Percentiles rank a stretch among this genome's conserved stretches.
Evolutionary conservation across 139 green algal species (phyloP).

Genomic region (Chlamydomonas sp.): DNA sequence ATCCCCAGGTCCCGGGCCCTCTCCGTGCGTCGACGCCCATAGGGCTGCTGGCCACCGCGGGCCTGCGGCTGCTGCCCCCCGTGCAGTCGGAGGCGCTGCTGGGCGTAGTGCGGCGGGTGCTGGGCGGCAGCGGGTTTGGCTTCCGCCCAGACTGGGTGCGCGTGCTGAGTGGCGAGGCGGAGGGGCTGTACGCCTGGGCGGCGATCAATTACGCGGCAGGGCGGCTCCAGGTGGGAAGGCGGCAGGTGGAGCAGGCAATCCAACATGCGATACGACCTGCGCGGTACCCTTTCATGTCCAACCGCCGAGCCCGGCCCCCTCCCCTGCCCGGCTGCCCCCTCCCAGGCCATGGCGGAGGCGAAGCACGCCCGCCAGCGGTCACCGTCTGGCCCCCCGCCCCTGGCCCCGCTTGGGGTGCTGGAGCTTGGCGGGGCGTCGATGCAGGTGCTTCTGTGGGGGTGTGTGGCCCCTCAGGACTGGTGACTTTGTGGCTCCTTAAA

Average conservation of each 20-base stretch:
- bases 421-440: conserved; percentile 61
- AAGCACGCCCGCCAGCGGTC: neutral
- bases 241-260: neutral
- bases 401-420: conserved; percentile 44
- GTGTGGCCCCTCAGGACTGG: neutral
- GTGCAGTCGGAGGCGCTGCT: conserved; percentile 35
- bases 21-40: conserved; percentile 43
- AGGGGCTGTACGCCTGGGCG: conserved; percentile 64
- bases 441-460: conserved; percentile 29
- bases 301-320: neutral
- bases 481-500: neutral
- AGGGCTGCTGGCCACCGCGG: conserved; percentile 59
- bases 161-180: conserved; percentile 47
- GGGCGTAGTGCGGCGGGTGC: conserved; percentile 2
- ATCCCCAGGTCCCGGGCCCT: conserved; percentile 31
- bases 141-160: conserved; percentile 28
- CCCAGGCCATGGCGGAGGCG: neutral
- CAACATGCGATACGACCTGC: neutral
- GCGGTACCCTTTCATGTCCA: neutral
- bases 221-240: conserved; percentile 49
- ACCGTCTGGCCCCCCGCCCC: neutral
- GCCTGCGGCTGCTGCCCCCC: conserved; percentile 52
- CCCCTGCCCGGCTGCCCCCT: neutral
- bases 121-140: conserved; percentile 2
- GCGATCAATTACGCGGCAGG: conserved; percentile 64